These are phyloP conservation scores for Prunus yedoensis DNA, from an alignment of 331 rosid species.

Conservation along the genomic window DNA sequence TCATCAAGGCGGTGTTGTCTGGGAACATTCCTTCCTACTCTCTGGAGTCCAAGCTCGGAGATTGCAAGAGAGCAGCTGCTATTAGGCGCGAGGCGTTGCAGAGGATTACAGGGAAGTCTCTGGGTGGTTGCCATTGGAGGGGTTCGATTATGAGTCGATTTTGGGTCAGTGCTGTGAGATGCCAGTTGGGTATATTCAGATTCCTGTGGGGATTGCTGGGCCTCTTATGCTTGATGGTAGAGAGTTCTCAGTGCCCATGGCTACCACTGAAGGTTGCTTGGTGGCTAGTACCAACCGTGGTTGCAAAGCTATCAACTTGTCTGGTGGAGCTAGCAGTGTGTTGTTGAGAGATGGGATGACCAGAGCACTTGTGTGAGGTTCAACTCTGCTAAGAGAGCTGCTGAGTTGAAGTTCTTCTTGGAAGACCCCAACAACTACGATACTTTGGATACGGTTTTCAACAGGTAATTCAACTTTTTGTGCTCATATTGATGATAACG, in stretches of 20 bases:
- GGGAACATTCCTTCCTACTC: slow-evolving; percentile 46
- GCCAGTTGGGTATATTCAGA: slow-evolving; percentile 51
- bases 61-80: slow-evolving; percentile 44
- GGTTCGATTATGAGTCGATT: slow-evolving; percentile 45
- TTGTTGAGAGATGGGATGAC: slow-evolving; percentile 49
- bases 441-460: slow-evolving; percentile 34
- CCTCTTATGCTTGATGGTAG: slow-evolving; percentile 42
- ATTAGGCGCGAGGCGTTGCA: slow-evolving; percentile 52
- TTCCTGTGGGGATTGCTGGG: slow-evolving; percentile 55
- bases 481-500: neutral
- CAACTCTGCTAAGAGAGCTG: slow-evolving; percentile 44
- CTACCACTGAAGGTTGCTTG: slow-evolving; percentile 54
- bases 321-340: slow-evolving; percentile 48
- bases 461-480: slow-evolving; percentile 22
- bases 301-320: slow-evolving; percentile 47
- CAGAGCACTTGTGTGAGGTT: slow-evolving; percentile 52
- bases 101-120: slow-evolving; percentile 42
- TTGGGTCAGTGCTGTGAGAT: slow-evolving; percentile 58
- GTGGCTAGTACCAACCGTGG: slow-evolving; percentile 57
- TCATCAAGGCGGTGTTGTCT: slow-evolving; percentile 34
- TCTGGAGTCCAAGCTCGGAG: slow-evolving; percentile 48
- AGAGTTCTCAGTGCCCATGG: slow-evolving; percentile 48
- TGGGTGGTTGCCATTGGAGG: slow-evolving; percentile 46
- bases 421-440: slow-evolving; percentile 39
- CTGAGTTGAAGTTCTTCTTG: slow-evolving; percentile 42